These are phyloP conservation scores for Kalmusia sp. DNA, from an alignment of 2,329 filamentous ascomycete species.

Conservation along the genomic window DNA sequence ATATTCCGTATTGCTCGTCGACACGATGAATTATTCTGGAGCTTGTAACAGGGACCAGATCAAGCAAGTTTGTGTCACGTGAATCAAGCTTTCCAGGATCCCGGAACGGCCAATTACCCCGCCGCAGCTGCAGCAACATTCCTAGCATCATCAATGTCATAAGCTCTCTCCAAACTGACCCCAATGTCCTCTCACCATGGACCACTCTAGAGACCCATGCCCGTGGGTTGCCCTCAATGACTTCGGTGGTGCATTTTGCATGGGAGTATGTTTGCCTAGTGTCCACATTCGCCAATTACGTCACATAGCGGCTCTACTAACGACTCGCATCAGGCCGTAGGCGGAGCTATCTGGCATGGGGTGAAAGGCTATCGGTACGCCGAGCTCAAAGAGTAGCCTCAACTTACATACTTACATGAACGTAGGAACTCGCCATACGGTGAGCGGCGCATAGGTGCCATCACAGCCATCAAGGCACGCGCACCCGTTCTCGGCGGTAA, in stretches of 20 bases:
- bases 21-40: too few species aligned
- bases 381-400: too few species aligned
- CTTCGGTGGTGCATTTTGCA: constrained; percentile 93
- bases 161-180: constrained; percentile 11
- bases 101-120: constrained; percentile 6
- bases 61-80: constrained; percentile 1
- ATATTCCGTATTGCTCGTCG: too few species aligned
- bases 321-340: constrained; percentile 37
- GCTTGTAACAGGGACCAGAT: too few species aligned
- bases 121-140: constrained; percentile 8
- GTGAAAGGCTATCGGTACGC: constrained; percentile 71
- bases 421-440: constrained; percentile 64
- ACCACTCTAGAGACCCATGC: constrained; percentile 94
- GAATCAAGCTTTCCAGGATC: constrained; percentile 5
- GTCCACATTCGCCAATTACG: constrained; percentile 10
- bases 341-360: constrained; percentile 79
- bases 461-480: constrained; percentile 95
- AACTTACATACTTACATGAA: background rate
- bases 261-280: constrained; percentile 75
- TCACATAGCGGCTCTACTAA: constrained; percentile 17
- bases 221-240: constrained; percentile 94
- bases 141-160: constrained; percentile 5
- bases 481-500: constrained; percentile 94
- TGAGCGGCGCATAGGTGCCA: constrained; percentile 86
- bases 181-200: constrained; percentile 61